Conservation (phyloP, 164 flowering plant species). For the Liquidambar formosana region DNA sequence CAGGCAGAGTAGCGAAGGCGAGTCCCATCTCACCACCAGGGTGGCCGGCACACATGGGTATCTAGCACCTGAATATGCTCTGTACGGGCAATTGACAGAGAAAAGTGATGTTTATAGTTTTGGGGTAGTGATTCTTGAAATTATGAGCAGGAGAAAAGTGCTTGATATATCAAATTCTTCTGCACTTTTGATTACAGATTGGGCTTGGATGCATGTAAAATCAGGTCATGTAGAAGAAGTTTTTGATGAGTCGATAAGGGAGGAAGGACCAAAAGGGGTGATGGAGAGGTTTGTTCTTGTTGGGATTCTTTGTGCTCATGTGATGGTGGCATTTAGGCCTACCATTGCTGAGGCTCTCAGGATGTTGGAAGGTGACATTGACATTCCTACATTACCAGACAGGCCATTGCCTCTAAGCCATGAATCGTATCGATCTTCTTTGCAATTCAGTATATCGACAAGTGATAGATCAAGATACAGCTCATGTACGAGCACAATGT, state of each 20-base stretch:
- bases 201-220: slow-evolving; percentile 42
- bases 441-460: neutral
- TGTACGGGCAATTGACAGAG: slow-evolving; percentile 41
- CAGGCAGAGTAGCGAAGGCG: slow-evolving; percentile 29
- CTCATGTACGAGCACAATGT: slow-evolving; percentile 1
- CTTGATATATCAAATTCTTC: slow-evolving; percentile 22
- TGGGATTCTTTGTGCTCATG: slow-evolving; percentile 50
- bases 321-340: slow-evolving; percentile 43
- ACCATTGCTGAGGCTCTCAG: slow-evolving; percentile 40
- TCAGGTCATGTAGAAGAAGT: slow-evolving; percentile 20
- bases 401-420: slow-evolving; percentile 41
- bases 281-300: slow-evolving; percentile 49
- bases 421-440: slow-evolving; percentile 25
- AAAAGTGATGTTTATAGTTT: slow-evolving; percentile 47
- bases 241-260: slow-evolving; percentile 27
- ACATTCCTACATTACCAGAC: slow-evolving; percentile 38
- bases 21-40: slow-evolving; percentile 41
- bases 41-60: slow-evolving; percentile 42
- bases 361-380: slow-evolving; percentile 50
- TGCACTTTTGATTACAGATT: slow-evolving; percentile 36
- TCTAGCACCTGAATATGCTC: slow-evolving; percentile 41
- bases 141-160: slow-evolving; percentile 38
- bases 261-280: slow-evolving; percentile 33
- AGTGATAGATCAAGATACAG: slow-evolving; percentile 10
- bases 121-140: slow-evolving; percentile 37